Evolutionary conservation across 768 basidiomycete species (phyloP).

Genomic region (Suillus hirtellus): DNA sequence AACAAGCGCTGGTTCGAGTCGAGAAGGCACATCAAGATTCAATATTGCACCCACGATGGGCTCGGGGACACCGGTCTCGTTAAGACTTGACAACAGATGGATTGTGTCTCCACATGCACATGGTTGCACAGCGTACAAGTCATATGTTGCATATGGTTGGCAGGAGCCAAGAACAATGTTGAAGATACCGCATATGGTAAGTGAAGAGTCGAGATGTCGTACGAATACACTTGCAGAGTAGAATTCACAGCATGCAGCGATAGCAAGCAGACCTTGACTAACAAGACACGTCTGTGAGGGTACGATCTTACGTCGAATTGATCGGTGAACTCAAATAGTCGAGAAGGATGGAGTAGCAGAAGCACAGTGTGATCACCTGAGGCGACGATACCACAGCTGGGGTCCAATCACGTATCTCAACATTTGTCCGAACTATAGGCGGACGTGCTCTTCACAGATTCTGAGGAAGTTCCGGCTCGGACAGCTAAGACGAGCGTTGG

Average conservation of each 20-base stretch:
- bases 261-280: background rate
- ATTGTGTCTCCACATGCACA: background rate
- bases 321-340: conserved; percentile 2
- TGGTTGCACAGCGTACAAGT: background rate
- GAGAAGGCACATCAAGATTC: background rate
- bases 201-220: background rate
- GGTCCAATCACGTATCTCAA: conserved; percentile 4
- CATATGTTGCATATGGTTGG: background rate
- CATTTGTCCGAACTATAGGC: background rate
- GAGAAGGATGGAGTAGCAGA: conserved; percentile 7
- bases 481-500: no score
- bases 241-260: background rate
- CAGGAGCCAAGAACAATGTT: background rate
- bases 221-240: background rate
- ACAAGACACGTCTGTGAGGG: conserved; percentile 1
- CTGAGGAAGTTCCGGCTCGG: background rate
- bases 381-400: background rate
- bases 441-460: background rate
- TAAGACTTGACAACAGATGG: background rate
- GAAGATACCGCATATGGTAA: conserved; percentile 2
- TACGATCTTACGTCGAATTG: background rate
- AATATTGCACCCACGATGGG: background rate
- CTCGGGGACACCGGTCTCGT: background rate
- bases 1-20: background rate
- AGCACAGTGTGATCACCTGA: background rate